Evolutionary conservation across 2,329 filamentous ascomycete genomes (phyloP).

Genomic region (Cytospora chrysosperma): DNA sequence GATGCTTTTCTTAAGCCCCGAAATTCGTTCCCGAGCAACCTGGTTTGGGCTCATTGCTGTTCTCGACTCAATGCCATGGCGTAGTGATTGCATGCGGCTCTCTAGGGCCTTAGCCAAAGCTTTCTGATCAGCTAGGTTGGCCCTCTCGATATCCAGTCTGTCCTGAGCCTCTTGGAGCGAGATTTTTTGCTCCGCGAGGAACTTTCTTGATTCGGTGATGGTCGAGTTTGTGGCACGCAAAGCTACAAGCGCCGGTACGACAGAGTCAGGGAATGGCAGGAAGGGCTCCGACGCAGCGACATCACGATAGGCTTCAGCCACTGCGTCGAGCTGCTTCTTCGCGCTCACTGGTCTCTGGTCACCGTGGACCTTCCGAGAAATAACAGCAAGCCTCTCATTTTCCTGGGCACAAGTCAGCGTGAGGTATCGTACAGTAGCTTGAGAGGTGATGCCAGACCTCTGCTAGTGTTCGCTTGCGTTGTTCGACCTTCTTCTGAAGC

Average conservation of each 20-base stretch:
- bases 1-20: constrained; percentile 59
- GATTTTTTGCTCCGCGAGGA: constrained; percentile 48
- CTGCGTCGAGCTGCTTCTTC: constrained; percentile 37
- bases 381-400: constrained; percentile 18
- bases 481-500: constrained; percentile 57
- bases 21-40: constrained; percentile 61
- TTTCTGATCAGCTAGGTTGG: constrained; percentile 53
- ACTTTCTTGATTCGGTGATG: constrained; percentile 62
- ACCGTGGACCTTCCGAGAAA: not conserved
- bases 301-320: constrained; percentile 66
- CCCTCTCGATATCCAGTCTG: constrained; percentile 50
- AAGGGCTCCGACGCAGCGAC: constrained; percentile 62
- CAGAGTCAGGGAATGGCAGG: constrained; percentile 65
- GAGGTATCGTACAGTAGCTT: constrained; percentile 9
- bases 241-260: constrained; percentile 70
- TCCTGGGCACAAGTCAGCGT: constrained; percentile 27
- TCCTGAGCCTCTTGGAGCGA: constrained; percentile 44
- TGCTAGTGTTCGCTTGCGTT: constrained; percentile 52
- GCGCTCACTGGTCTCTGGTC: not conserved
- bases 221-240: constrained; percentile 65
- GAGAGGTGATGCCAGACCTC: constrained; percentile 37
- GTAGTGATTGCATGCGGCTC: constrained; percentile 59
- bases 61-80: constrained; percentile 54
- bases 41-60: constrained; percentile 60
- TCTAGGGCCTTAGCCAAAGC: constrained; percentile 53